Base-by-base conservation (phyloP, 331 rosid genomes). In the Quercus tomentella region DNA sequence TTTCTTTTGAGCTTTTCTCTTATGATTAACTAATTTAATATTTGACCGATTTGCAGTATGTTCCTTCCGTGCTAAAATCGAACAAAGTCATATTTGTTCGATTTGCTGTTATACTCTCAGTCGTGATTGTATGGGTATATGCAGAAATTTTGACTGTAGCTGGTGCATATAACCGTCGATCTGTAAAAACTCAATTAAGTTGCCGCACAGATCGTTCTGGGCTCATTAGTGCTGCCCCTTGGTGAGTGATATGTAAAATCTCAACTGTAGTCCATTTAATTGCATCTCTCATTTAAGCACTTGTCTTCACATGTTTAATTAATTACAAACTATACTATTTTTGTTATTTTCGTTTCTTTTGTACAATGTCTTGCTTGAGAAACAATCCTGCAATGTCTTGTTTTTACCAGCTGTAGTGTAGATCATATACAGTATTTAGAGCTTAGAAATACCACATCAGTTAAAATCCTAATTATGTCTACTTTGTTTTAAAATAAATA, bases 201-300 rank as follows among this genome's bases (percentile, higher is more conserved):
- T 95, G 99, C 75, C 97, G 98, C 25, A 93, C 99, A 54, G 99
- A 95, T 85, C 93, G 96, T 73, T 90, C 99, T 66, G 99, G 99
- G 45, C 94, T 95, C 73, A 76, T 95, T 51, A 70, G 84, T n/a
- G 93, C 89, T 37, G 93, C 97, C 77, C 85, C 89, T 80, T 95
- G 99, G 99, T 95, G 70, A 90, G 91, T 88, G 66, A 67, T 56
- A 7, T 77, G 30, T 56, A 22, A 35, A 76, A 56, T 14, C 54
- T 77, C 30, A 67, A 57, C 33, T 60, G 31, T 28, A 71, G 51
- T 70, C 12, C 60, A 60, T 56, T 56, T 30, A 70, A 52, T n/a
- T 33, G 41, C 80, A 52, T 63, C 5, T 23, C 41, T 63, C 69
- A 60, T 76, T 30, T 28, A 66, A 70, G 78, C 73, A 56, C 62